A percentile compares a stretch with the other conserved stretches of the same genome.
These are phyloP conservation scores for Russula sp. DNA, from an alignment of 768 basidiomycete genomes.

Conservation along the genomic window DNA sequence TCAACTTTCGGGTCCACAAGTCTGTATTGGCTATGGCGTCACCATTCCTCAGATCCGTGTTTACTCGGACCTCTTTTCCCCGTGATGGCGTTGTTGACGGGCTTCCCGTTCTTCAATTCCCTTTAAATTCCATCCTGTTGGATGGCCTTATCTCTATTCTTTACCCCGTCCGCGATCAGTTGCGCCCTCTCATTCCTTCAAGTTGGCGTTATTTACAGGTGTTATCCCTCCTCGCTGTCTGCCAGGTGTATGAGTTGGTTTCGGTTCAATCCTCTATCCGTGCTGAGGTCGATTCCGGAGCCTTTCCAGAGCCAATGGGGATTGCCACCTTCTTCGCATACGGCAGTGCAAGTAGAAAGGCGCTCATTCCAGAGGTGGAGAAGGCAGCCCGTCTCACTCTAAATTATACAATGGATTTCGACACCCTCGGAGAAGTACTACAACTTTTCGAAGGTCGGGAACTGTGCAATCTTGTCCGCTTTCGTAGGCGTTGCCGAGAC, in stretches of 20 bases:
- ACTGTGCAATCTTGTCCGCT: background rate
- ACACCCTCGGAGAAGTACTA: background rate
- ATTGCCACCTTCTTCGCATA: conserved; percentile 11
- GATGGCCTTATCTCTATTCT: conserved; percentile 1
- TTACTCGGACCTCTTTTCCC: background rate
- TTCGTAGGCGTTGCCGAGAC: conserved; percentile 2
- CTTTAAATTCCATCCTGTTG: conserved; percentile 1
- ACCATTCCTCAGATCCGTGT: conserved; percentile 1
- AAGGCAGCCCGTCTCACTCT: background rate
- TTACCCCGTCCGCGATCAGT: background rate
- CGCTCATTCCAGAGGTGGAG: background rate
- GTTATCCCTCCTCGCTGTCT: conserved; percentile 16
- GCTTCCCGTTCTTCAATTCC: background rate
- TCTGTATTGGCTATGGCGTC: conserved; percentile 4
- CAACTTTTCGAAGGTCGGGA: conserved; percentile 1
- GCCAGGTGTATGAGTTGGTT: conserved; percentile 25
- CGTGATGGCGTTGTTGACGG: background rate
- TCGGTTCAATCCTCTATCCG: conserved; percentile 5
- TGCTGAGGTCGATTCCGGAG: background rate
- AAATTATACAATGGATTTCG: background rate
- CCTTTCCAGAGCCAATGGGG: background rate
- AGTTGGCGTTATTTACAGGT: background rate
- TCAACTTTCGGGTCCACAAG: conserved; percentile 9
- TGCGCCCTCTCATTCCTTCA: background rate
- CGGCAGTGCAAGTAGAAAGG: conserved; percentile 11